A percentile compares a stretch with the other conserved stretches of the same genome.
Evolutionary conservation across 176 grass and related monocot species (phyloP).

Genomic region (Paspalum notatum): DNA sequence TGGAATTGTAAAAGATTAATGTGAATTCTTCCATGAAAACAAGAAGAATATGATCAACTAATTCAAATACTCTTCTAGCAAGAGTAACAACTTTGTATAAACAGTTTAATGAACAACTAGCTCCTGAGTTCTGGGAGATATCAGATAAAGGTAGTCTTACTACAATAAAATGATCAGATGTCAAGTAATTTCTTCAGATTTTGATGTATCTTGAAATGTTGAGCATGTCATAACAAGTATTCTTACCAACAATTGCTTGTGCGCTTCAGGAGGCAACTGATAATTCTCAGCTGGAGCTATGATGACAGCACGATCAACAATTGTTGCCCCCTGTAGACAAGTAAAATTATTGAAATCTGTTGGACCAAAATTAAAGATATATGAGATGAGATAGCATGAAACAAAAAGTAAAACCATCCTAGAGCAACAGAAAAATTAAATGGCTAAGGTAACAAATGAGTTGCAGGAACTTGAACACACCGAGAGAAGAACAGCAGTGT

Average conservation of each 20-base stretch:
- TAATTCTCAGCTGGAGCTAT: constrained; percentile 88
- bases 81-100: constrained; percentile 11
- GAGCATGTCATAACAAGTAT: constrained; percentile 6
- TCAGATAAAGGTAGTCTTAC: background rate
- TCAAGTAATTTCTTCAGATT: background rate
- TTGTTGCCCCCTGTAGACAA: constrained; percentile 81
- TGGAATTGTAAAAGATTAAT: constrained; percentile 5
- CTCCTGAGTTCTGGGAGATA: background rate
- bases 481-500: constrained; percentile 92
- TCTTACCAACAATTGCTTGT: constrained; percentile 57
- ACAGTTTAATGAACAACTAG: background rate
- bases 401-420: constrained; percentile 15
- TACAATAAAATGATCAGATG: background rate
- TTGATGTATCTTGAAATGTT: constrained; percentile 3
- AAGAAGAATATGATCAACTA: background rate
- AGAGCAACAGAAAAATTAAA: constrained; percentile 14
- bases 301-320: constrained; percentile 80
- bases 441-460: constrained; percentile 2
- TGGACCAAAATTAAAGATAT: background rate
- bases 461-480: constrained; percentile 53
- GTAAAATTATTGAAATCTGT: constrained; percentile 18
- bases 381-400: background rate
- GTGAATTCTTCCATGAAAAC: background rate
- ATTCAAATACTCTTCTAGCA: background rate
- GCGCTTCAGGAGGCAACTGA: constrained; percentile 73